phyloP scores from a whole-genome alignment of 2,329 filamentous ascomycete genomes.

The Rutstroemia sp. region DNA sequence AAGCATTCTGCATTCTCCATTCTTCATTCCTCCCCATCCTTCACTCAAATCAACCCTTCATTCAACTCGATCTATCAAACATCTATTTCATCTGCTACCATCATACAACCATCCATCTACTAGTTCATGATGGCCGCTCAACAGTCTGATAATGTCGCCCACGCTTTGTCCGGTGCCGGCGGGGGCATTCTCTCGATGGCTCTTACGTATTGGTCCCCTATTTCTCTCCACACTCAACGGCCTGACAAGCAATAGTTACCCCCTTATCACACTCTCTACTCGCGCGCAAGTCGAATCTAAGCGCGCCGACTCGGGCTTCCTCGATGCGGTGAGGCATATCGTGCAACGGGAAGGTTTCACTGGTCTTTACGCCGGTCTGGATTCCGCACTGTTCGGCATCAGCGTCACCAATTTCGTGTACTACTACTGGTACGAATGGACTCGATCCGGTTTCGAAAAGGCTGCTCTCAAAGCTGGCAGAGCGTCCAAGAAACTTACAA shows the following conservation, averaged over 20 bases:
- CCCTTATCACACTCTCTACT: constrained; percentile 93
- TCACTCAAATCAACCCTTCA: neutral
- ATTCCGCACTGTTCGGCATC: constrained; percentile 94
- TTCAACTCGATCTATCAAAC: neutral
- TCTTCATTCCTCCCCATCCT: constrained; percentile 6
- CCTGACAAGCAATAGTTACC: constrained; percentile 55
- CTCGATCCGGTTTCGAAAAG: constrained; percentile 74
- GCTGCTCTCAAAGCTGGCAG: constrained; percentile 68
- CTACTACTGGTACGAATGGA: constrained; percentile 99
- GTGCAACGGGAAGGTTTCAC: constrained; percentile 83
- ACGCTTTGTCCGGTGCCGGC: constrained; percentile 86
- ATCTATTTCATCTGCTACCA: neutral
- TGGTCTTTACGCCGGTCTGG: constrained; percentile 87
- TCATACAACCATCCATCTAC: constrained; percentile 8
- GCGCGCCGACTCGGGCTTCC: constrained; percentile 77
- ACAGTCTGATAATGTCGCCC: constrained; percentile 93
- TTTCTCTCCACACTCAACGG: constrained; percentile 2
- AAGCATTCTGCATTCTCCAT: neutral
- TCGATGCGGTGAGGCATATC: constrained; percentile 77
- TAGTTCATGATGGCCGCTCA: constrained; percentile 27
- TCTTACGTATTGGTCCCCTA: constrained; percentile 58
- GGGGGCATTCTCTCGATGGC: constrained; percentile 94
- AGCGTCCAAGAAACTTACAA: constrained; percentile 74
- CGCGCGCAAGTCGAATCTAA: constrained; percentile 96
- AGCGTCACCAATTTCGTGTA: constrained; percentile 99